A percentile compares a stretch with the other conserved stretches of the same genome.
These are phyloP conservation scores for Exserohilum rostratum DNA, from an alignment of 2,329 filamentous ascomycete genomes.

Conservation along the genomic window DNA sequence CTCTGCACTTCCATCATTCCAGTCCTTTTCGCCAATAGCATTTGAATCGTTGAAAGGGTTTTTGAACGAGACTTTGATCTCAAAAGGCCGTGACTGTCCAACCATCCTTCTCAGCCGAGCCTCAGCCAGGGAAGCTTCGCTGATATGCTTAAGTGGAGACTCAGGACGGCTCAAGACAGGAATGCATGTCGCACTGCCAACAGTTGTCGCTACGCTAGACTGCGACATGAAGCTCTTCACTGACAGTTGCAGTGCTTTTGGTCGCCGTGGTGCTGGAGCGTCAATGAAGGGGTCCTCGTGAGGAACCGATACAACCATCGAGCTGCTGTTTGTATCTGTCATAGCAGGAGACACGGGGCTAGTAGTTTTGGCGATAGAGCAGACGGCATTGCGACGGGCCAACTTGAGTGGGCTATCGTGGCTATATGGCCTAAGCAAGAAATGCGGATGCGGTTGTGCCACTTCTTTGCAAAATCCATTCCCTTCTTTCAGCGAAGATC, in stretches of 20 bases:
- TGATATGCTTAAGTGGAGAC: not conserved
- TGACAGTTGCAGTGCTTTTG: not conserved
- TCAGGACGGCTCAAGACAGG: not conserved
- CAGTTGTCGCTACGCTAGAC: not conserved
- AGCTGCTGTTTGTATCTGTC: not conserved
- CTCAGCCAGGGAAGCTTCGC: not conserved
- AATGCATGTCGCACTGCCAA: not conserved
- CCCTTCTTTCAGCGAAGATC: not conserved
- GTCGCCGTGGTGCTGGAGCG: not conserved
- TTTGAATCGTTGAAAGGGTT: not conserved
- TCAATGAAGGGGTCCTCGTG: conserved; percentile 3
- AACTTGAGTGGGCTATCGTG: not conserved
- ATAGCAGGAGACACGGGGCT: not conserved
- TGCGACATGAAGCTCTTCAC: conserved; percentile 7
- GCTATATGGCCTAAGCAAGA: not conserved
- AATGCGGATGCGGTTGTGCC: not conserved
- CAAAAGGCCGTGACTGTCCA: not conserved
- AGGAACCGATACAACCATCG: not conserved
- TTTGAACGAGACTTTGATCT: not conserved
- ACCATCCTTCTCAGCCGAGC: not conserved
- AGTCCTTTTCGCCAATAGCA: not conserved
- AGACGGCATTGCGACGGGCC: conserved; percentile 1
- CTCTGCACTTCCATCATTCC: not conserved
- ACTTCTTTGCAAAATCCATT: not conserved
- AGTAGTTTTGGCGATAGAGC: not conserved